Percentiles rank a stretch among this genome's conserved stretches.
phyloP scores from a whole-genome alignment of 2,329 filamentous ascomycete species.

The Cytospora chrysosperma region DNA sequence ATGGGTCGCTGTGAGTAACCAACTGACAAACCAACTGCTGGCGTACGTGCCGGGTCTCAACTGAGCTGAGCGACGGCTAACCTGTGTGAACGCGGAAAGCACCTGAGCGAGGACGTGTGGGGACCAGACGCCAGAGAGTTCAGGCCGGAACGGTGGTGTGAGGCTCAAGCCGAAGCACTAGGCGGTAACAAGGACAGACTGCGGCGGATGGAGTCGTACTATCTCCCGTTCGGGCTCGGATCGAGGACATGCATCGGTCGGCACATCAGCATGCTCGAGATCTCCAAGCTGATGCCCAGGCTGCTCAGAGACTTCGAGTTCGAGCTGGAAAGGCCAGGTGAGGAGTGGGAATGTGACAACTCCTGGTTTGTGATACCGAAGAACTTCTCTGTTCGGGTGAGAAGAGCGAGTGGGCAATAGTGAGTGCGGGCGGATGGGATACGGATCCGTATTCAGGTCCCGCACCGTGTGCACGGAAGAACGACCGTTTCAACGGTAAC shows the following conservation, averaged over 20 bases:
- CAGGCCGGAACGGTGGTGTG: slow-evolving; percentile 22
- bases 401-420: background rate
- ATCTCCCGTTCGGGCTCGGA: slow-evolving; percentile 17
- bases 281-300: slow-evolving; percentile 18
- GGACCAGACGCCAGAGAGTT: slow-evolving; percentile 15
- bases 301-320: slow-evolving; percentile 20
- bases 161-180: slow-evolving; percentile 12
- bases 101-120: slow-evolving; percentile 19
- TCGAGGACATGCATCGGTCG: slow-evolving; percentile 18
- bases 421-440: background rate
- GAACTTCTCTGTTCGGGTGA: slow-evolving; percentile 7
- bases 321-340: slow-evolving; percentile 13
- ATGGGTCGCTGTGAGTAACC: slow-evolving; percentile 15
- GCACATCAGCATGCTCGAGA: slow-evolving; percentile 22
- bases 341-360: slow-evolving; percentile 12
- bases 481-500: background rate
- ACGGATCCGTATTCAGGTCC: too few relatives aligned
- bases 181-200: slow-evolving; percentile 5
- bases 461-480: too few relatives aligned
- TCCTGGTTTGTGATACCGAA: slow-evolving; percentile 19
- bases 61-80: background rate
- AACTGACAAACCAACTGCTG: too few relatives aligned
- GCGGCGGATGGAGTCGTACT: slow-evolving; percentile 20
- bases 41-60: too few relatives aligned
- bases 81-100: background rate